Percentiles rank a stretch among this genome's conserved stretches.
phyloP scores from a whole-genome alignment of 805 yeast genomes.

The Metschnikowia sp. region DNA sequence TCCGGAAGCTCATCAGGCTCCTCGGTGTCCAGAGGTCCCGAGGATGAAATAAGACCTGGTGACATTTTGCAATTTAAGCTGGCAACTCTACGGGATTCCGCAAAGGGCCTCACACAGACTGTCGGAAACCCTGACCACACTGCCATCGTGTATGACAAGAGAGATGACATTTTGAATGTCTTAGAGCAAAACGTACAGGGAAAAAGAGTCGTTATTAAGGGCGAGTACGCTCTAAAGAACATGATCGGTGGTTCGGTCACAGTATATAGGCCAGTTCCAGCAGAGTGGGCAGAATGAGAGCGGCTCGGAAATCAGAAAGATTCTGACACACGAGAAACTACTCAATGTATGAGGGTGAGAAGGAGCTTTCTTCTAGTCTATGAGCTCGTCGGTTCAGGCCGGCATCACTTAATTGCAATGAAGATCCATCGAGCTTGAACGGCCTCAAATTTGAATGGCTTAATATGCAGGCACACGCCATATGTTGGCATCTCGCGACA shows the following conservation, averaged over 20 bases:
- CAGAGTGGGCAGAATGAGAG: conserved; percentile 35
- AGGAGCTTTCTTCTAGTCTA: too few relatives aligned
- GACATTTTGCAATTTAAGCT: conserved; percentile 50
- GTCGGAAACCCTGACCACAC: conserved; percentile 58
- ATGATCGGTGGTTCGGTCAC: conserved; percentile 41
- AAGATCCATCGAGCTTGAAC: too few relatives aligned
- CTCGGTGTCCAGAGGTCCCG: conserved; percentile 10
- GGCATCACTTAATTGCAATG: too few relatives aligned
- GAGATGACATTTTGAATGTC: conserved; percentile 30
- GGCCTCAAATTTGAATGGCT: too few relatives aligned
- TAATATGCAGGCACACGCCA: too few relatives aligned
- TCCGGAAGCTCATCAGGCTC: conserved; percentile 21
- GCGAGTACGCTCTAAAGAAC: conserved; percentile 35
- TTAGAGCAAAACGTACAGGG: conserved; percentile 52
- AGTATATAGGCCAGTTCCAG: conserved; percentile 48
- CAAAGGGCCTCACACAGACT: conserved; percentile 31
- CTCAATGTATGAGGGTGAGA: too few relatives aligned
- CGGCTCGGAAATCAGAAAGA: too few relatives aligned
- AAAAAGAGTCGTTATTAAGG: conserved; percentile 36
- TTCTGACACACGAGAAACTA: too few relatives aligned
- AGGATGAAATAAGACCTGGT: conserved; percentile 49
- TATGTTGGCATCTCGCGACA: too few relatives aligned
- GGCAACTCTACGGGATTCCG: conserved; percentile 37
- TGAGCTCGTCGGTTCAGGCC: too few relatives aligned
- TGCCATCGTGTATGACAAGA: conserved; percentile 29